Base-by-base conservation (phyloP, 2,329 filamentous ascomycete genomes). In the Aspergillus caelatus region DNA sequence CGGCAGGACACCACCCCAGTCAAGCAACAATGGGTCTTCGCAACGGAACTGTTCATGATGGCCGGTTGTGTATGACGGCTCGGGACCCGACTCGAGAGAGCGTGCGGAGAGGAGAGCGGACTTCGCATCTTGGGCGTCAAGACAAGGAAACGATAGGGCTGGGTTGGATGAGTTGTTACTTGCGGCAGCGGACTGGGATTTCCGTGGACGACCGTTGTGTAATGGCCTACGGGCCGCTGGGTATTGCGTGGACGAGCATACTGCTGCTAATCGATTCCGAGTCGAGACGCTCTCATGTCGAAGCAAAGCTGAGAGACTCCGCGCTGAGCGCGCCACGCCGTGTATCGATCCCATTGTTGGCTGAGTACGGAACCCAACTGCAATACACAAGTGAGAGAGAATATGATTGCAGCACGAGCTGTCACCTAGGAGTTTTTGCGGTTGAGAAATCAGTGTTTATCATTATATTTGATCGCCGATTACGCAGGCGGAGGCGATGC, bases 1-100 rank as follows among this genome's bases (percentile, higher is more conserved):
- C 19, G 90, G 91, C 41, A 99, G 81, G n/a, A 94, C 86, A 59
- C 95, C 95, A 65, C 95, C 95, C 92, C 96, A 98, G 80, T 99
- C 95, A 30, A 98, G 88, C 3, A 94, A 82, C 19, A 98, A 81
- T 0, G 93, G 89, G 26, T 92, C 84, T 9, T 85, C 72, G 71
- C 90, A 95, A 74, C 89, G 89, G 79, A 91, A 97, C 34, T 82
- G 85, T 68, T 91, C 86, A 58, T 95, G 94, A n/a, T 88, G 88
- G 62, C 95, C 95, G 53, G 91, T 90, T 0, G 94, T 97, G 78
- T 99, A 99, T 1, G 93, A 93, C 0, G 95, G 95, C 75, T 99
- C 95, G 1, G 94, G 94, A 0, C 94, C 94, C 54, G 88, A 89
- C 26, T 88, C 86, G 55, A 90, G 83, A 43, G 90, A 91, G 61